Base-by-base conservation (phyloP, 768 basidiomycete species). In the Leccinellum albellum region DNA sequence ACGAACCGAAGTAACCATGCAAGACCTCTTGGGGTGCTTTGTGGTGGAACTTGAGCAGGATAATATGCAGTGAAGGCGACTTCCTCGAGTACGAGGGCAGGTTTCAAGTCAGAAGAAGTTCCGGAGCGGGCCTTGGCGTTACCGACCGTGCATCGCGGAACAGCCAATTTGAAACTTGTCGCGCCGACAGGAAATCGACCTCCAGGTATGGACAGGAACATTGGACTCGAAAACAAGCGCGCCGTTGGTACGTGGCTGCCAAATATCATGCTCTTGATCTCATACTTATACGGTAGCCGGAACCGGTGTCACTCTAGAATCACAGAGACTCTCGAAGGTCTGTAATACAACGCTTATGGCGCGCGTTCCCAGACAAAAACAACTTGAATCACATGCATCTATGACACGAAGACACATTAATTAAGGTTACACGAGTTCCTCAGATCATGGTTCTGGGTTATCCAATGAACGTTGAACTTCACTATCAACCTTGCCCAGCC, bases 51-150 rank as follows among this genome's bases (percentile, higher is more conserved):
- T 49, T 81, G 75, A 8, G 84, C 79, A 28, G 88, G 87, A 65
- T 89, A 89, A 66, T 80, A 88, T 1, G 77, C 79, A 28, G 82
- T 86, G 63, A 86, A 89, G 0, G 79, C 78, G 29, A 87, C 78
- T 67, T 89, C 84, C 37, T 85, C 79, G 7, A 89, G 74, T 31
- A 72, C 62, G 29, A 89, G 70, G 0, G 82, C 84, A 21, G 76
- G 74, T 20, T 73, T 69, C 59, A 51, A 54, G 24, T 53, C 68
- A 50, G 59, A 61, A 50, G 57, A 69, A 33, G 60, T 51, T 35
- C 54, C 65, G 7, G 35, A 53, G 48, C 64, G 73, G 47, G 78
- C 70, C 63, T 74, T 81, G 29, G 74, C 70, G 54, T 64, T 66
- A 31, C 85, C 79, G 49, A 84, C 65, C 8, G 69, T 45, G 40